Conservation (phyloP, 768 basidiomycete species). For the Trametes meyenii region DNA sequence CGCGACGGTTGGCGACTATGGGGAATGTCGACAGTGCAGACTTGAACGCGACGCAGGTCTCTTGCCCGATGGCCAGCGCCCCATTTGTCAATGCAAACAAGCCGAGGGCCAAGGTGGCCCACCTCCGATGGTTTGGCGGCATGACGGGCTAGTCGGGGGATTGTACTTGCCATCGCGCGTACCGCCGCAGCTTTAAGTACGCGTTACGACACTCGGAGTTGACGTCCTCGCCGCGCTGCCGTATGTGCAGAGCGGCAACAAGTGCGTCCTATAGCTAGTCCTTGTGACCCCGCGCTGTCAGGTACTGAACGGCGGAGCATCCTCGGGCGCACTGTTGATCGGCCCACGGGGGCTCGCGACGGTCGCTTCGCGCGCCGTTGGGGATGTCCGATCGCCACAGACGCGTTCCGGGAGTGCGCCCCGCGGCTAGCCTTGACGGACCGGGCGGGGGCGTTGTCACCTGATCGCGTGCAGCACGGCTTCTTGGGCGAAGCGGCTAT, state of each 20-base stretch:
- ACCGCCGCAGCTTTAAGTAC: background rate
- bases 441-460: slow-evolving; percentile 1
- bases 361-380: background rate
- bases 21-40: slow-evolving; percentile 40
- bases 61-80: slow-evolving; percentile 51
- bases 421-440: background rate
- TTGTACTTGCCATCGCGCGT: too few species aligned
- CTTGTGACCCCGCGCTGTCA: slow-evolving; percentile 5
- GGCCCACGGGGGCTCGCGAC: background rate
- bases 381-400: background rate
- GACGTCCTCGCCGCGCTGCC: background rate
- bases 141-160: background rate
- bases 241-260: background rate
- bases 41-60: slow-evolving; percentile 49
- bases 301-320: slow-evolving; percentile 10
- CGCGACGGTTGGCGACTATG: slow-evolving; percentile 47
- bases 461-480: slow-evolving; percentile 7
- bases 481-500: background rate
- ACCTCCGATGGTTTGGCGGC: background rate
- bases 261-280: background rate
- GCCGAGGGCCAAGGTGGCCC: slow-evolving; percentile 14
- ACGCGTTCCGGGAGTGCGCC: background rate
- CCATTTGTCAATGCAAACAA: slow-evolving; percentile 21
- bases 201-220: background rate
- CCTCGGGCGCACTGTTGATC: background rate